phyloP scores from a whole-genome alignment of 2,329 filamentous ascomycete species.

The Orbilia blumenaviensis region DNA sequence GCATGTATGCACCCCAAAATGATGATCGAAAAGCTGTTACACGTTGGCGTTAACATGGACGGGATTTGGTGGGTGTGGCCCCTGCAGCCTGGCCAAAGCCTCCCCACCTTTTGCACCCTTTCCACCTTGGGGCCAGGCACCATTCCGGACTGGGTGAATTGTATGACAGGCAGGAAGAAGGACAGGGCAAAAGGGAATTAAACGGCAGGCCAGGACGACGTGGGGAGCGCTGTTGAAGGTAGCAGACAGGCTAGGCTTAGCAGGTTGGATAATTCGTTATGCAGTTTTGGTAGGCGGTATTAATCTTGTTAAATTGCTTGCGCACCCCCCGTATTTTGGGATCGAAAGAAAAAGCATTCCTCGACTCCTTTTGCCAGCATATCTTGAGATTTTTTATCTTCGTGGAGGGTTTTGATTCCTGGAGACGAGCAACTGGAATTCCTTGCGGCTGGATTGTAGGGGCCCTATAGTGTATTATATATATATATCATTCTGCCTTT shows the following conservation, averaged over 20 bases:
- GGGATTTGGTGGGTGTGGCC: slow-evolving; percentile 19
- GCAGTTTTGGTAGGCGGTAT: slow-evolving; percentile 52
- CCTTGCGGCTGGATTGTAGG: slow-evolving; percentile 20
- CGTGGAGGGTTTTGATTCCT: neutral
- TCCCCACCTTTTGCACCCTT: slow-evolving; percentile 38
- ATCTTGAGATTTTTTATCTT: neutral
- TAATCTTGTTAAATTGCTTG: slow-evolving; percentile 22
- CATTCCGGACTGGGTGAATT: slow-evolving; percentile 21
- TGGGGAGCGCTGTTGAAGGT: neutral
- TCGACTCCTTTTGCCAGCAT: slow-evolving; percentile 36
- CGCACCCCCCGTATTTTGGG: slow-evolving; percentile 4
- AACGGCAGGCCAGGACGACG: neutral
- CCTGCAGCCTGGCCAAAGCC: slow-evolving; percentile 29
- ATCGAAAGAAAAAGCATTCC: neutral
- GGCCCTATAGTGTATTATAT: neutral
- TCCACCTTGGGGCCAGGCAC: slow-evolving; percentile 1
- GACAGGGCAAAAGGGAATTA: neutral
- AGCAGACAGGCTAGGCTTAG: neutral
- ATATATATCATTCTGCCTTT: neutral
- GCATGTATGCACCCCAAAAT: neutral
- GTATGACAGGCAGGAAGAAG: slow-evolving; percentile 10
- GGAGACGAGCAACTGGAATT: slow-evolving; percentile 16
- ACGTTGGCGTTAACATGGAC: slow-evolving; percentile 38
- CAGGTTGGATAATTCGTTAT: slow-evolving; percentile 10
- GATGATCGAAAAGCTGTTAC: slow-evolving; percentile 31